Conservation (phyloP, 2,329 filamentous ascomycete species). For the Arachnomyces sp. region DNA sequence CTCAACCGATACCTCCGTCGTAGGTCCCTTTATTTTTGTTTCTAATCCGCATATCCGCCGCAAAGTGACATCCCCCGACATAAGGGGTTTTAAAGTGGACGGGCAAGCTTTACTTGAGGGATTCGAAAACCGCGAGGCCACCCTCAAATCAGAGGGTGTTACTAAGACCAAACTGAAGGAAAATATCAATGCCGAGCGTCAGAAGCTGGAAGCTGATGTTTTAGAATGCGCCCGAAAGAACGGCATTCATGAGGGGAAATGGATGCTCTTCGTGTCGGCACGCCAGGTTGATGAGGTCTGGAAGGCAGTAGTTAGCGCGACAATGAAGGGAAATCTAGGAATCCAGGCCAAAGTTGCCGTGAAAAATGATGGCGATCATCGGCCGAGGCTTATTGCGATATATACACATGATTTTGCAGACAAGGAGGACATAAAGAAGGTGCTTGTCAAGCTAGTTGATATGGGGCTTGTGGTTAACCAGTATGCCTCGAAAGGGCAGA, state of each 20-base stretch:
- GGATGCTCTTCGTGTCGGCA: conserved; percentile 25
- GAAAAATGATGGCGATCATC: conserved; percentile 26
- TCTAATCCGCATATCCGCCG: conserved; percentile 50
- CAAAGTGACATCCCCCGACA: conserved; percentile 35
- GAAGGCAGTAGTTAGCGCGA: conserved; percentile 59
- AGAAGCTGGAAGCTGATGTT: conserved; percentile 47
- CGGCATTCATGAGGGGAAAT: conserved; percentile 58
- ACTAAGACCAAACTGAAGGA: conserved; percentile 25
- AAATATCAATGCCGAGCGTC: conserved; percentile 35
- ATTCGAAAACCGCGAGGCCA: conserved; percentile 39
- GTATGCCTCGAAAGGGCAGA: conserved; percentile 34
- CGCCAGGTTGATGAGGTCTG: conserved; percentile 31
- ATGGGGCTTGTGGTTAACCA: conserved; percentile 49
- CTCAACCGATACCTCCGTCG: conserved; percentile 43
- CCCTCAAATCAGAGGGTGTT: conserved; percentile 44
- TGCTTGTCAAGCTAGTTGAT: conserved; percentile 55
- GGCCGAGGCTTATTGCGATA: conserved; percentile 58
- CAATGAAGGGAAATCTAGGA: conserved; percentile 62
- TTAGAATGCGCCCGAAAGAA: conserved; percentile 53
- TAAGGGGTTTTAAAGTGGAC: conserved; percentile 44
- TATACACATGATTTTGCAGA: conserved; percentile 72
- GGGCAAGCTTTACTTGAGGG: conserved; percentile 49
- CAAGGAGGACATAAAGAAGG: conserved; percentile 58
- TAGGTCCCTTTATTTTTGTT: conserved; percentile 64
- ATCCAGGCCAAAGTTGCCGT: conserved; percentile 66